Conservation (phyloP, 2,329 filamentous ascomycete genomes). For the Ophiostoma australiae region DNA sequence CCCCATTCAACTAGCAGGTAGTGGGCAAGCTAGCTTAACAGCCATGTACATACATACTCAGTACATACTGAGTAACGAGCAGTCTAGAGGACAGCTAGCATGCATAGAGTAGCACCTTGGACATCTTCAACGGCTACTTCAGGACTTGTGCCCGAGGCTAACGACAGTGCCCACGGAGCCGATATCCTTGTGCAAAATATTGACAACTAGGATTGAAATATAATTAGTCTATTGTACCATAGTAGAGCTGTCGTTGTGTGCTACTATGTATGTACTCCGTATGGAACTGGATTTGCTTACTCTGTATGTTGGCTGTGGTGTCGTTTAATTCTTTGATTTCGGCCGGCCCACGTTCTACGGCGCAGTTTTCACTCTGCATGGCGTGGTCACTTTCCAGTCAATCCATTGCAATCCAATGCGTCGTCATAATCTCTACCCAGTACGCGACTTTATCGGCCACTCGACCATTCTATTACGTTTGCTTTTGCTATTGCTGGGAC, state of each 20-base stretch:
- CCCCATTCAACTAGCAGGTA: not conserved
- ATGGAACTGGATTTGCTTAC: too few relatives aligned
- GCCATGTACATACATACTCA: too few relatives aligned
- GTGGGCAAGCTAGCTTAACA: not conserved
- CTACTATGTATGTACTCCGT: too few relatives aligned
- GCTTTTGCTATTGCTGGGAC: not conserved
- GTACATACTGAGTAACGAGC: not conserved
- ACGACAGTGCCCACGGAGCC: not conserved
- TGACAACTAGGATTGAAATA: not conserved
- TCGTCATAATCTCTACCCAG: not conserved
- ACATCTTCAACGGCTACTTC: slow-evolving; percentile 6
- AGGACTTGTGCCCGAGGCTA: slow-evolving; percentile 7
- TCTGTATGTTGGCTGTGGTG: too few relatives aligned
- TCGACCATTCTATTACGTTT: not conserved
- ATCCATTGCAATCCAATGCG: not conserved
- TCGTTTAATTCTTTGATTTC: too few relatives aligned
- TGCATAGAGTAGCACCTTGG: not conserved
- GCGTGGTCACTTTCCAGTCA: too few relatives aligned
- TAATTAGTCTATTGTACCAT: too few relatives aligned
- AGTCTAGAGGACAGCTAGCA: not conserved
- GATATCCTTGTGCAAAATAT: not conserved
- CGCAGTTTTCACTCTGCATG: too few relatives aligned
- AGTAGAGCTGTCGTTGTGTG: too few relatives aligned
- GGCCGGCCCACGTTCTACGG: too few relatives aligned
- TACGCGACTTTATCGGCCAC: not conserved